These are phyloP conservation scores for Albizia julibrissin DNA, from an alignment of 306 rosid species.

Conservation along the genomic window DNA sequence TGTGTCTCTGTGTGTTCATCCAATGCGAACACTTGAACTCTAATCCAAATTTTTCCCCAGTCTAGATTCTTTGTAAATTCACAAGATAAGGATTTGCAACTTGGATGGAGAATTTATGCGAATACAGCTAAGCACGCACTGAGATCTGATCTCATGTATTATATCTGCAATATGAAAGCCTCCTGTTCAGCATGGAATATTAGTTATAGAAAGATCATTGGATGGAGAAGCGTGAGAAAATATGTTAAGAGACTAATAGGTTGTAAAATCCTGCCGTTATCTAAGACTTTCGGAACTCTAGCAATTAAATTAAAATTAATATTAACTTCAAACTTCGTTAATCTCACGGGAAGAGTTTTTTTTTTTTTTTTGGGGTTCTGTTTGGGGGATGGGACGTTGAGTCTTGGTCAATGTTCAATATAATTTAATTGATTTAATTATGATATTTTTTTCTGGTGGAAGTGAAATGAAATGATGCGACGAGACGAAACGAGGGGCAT, in stretches of 20 bases:
- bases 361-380: background rate
- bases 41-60: too few relatives aligned
- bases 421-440: background rate
- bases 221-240: background rate
- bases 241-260: background rate
- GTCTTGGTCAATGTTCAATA: background rate
- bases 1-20: too few relatives aligned
- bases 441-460: background rate
- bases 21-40: too few relatives aligned
- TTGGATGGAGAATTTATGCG: background rate
- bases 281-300: background rate
- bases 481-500: background rate
- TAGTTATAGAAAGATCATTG: background rate
- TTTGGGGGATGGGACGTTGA: background rate
- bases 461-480: background rate
- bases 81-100: background rate
- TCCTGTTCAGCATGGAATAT: background rate
- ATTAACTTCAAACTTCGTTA: background rate
- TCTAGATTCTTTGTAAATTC: background rate
- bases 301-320: too few relatives aligned
- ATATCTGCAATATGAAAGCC: background rate
- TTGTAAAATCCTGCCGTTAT: background rate
- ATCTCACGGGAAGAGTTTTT: background rate
- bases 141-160: too few relatives aligned
- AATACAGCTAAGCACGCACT: too few relatives aligned